Conservation (phyloP, 768 basidiomycete species). For the Dacryopinax primogenitus region DNA sequence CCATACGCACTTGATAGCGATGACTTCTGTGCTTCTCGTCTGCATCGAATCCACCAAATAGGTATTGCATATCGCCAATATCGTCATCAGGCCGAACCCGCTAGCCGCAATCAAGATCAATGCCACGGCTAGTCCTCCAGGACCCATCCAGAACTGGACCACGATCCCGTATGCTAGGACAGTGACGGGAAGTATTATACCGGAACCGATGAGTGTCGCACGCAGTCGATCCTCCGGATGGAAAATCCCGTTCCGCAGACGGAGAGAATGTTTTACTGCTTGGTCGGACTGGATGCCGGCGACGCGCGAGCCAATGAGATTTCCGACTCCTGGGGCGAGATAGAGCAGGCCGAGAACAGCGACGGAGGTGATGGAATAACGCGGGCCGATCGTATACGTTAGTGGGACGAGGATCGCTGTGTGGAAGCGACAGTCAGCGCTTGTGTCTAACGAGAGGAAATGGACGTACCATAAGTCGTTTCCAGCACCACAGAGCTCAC, state of each 20-base stretch:
- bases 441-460: slow-evolving; percentile 9
- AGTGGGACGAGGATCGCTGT: slow-evolving; percentile 17
- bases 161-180: slow-evolving; percentile 24
- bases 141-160: slow-evolving; percentile 14
- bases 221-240: slow-evolving; percentile 28
- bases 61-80: slow-evolving; percentile 5
- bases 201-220: slow-evolving; percentile 22
- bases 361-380: slow-evolving; percentile 27
- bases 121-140: not conserved
- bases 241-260: slow-evolving; percentile 23
- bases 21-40: slow-evolving; percentile 2
- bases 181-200: slow-evolving; percentile 22
- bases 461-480: slow-evolving; percentile 13
- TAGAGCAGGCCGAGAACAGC: slow-evolving; percentile 28
- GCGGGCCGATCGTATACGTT: slow-evolving; percentile 14
- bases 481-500: not conserved
- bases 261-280: slow-evolving; percentile 22
- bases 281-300: slow-evolving; percentile 25
- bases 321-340: slow-evolving; percentile 26
- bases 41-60: slow-evolving; percentile 1
- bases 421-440: not conserved
- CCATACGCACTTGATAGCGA: slow-evolving; percentile 18
- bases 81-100: not conserved
- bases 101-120: not conserved
- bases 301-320: slow-evolving; percentile 24